phyloP scores from a whole-genome alignment of 1,284 basidiomycete genomes.

The Ganoderma sinense region DNA sequence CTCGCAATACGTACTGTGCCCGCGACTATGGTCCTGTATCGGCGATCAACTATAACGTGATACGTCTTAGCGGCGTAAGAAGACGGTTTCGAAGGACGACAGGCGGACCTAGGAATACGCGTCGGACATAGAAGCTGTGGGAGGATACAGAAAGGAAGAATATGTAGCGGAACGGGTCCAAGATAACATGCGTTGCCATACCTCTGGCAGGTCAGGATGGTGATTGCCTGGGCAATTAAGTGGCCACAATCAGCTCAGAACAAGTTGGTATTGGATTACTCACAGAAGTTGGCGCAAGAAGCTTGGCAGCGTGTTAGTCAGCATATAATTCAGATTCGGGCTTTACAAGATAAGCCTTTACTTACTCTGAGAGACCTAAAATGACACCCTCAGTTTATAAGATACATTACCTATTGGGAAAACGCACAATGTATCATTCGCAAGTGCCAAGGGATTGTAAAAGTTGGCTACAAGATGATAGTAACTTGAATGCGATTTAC shows the following conservation, averaged over 20 bases:
- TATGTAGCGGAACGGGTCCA: not conserved
- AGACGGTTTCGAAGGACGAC: too few species aligned
- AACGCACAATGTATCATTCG: not conserved
- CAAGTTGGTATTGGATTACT: not conserved
- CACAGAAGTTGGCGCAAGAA: not conserved
- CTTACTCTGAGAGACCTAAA: not conserved
- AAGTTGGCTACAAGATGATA: not conserved
- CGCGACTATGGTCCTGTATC: too few species aligned
- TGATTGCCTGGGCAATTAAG: not conserved
- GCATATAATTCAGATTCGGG: not conserved
- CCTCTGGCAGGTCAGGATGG: not conserved
- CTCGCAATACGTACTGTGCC: too few species aligned
- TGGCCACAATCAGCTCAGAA: not conserved
- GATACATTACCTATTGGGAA: not conserved
- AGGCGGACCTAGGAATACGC: not conserved
- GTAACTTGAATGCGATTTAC: not conserved
- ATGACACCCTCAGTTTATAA: not conserved
- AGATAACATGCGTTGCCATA: not conserved
- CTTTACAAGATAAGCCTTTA: not conserved
- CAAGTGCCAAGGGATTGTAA: not conserved
- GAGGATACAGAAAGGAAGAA: not conserved
- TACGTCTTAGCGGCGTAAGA: not conserved
- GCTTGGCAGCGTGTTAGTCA: not conserved
- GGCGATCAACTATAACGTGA: too few species aligned
- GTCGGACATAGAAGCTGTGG: not conserved